These are phyloP conservation scores for Monilinia polystroma DNA, from an alignment of 2,329 filamentous ascomycete species.

Conservation along the genomic window DNA sequence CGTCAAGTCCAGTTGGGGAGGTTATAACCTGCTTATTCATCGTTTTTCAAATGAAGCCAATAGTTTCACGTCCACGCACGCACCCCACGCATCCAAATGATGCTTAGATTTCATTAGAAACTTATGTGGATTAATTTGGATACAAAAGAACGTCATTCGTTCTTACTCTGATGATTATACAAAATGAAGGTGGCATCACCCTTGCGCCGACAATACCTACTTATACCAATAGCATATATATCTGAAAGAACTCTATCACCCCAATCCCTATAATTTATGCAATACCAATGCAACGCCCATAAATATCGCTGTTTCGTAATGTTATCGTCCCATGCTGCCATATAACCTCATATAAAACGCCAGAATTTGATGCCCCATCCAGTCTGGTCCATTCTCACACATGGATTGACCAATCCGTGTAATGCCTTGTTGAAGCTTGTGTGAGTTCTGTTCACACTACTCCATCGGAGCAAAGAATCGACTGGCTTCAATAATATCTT, in stretches of 20 bases:
- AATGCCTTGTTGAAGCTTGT: neutral
- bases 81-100: too few species aligned
- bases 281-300: neutral
- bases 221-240: neutral
- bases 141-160: too few species aligned
- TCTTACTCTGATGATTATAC: neutral
- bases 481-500: slow-evolving; percentile 73
- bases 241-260: neutral
- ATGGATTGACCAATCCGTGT: neutral
- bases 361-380: neutral
- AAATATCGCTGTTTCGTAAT: neutral
- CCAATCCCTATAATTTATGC: neutral
- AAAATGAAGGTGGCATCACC: neutral
- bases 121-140: too few species aligned
- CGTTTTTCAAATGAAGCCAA: too few species aligned
- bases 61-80: too few species aligned
- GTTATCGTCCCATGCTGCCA: neutral
- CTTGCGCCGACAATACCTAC: too few species aligned
- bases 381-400: neutral
- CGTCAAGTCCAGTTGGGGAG: too few species aligned
- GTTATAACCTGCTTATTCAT: too few species aligned
- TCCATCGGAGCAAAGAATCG: slow-evolving; percentile 72
- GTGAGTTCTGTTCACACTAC: slow-evolving; percentile 34
- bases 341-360: neutral
- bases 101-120: too few species aligned